Base-by-base conservation (phyloP, 768 basidiomycete genomes). In the Kwoniella mangroviensis region DNA sequence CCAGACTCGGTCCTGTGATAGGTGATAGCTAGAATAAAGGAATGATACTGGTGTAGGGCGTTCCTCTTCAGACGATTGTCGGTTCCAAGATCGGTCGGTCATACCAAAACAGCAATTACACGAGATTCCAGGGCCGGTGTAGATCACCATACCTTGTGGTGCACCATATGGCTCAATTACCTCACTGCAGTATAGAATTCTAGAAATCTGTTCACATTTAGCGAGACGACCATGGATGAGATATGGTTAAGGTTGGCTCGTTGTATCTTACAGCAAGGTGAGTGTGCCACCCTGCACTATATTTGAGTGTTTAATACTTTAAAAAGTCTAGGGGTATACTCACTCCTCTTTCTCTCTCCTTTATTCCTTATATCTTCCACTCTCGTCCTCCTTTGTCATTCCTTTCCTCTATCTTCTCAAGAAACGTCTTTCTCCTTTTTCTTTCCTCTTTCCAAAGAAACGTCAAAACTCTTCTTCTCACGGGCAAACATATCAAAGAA, bases 101-200 rank as follows among this genome's bases (percentile, higher is more conserved):
- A 11, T 57, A 24, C 12, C 11, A 13, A 13, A 12, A 57, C 21
- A 26, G 56, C 19, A 57, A 24, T 13, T 13, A 28, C 12, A 17
- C 21, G 12, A 22, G 24, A 55, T 11, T 21, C n/a, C 22, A 24
- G 54, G 34, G 7, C 4, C 34, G 45, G 56, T 57, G 56, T 57
- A 11, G 56, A 57, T 57, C 56, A 57, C 28, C 12, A 4, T 26
- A 49, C 34, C 34, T 34, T 34, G 34, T 34, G 34, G 34, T 57
- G 56, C 28, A 57, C 56, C 56, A 57, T 57, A 57, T 57, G 56
- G 24, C 53, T 26, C 11, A 19, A 57, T 26, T 15, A 24, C 12
- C 15, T 13, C 15, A 9, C 15, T 9, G 6, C 40, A 24, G 24
- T 28, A 28, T 17, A 12, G 3, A 6, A n/a, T n/a, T 17, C 28